These are phyloP conservation scores for Corymbia citriodora DNA, from an alignment of 441 rosid species.

Conservation along the genomic window DNA sequence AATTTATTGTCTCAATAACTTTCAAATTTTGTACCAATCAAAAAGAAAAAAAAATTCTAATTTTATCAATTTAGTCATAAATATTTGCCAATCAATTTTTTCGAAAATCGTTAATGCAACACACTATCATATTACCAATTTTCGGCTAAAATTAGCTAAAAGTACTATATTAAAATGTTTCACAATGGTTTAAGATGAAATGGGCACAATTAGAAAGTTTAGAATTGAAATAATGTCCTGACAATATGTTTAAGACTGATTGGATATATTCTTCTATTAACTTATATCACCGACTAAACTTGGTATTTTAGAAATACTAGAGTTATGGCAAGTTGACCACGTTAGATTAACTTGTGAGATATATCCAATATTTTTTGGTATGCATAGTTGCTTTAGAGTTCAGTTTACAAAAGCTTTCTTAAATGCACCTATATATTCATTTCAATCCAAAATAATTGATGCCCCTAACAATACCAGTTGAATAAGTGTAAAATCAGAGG, in stretches of 20 bases:
- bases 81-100: neutral
- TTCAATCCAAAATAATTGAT: neutral
- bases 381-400: neutral
- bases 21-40: no score
- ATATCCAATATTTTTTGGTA: neutral
- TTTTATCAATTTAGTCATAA: neutral
- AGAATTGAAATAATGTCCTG: accelerated
- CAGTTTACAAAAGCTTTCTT: neutral
- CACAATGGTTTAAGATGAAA: neutral
- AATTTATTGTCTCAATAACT: no score
- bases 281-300: neutral
- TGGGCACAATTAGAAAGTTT: neutral
- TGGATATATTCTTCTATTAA: neutral
- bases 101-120: neutral
- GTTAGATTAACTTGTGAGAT: neutral
- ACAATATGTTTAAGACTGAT: neutral
- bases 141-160: neutral
- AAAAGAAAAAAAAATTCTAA: no score
- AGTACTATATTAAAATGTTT: no score
- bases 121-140: accelerated
- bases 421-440: neutral
- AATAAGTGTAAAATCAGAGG: neutral
- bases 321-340: accelerated
- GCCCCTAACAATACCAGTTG: neutral
- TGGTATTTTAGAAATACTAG: neutral